Base-by-base conservation (phyloP, 1,284 basidiomycete genomes). In the Moesziomyces antarcticus region DNA sequence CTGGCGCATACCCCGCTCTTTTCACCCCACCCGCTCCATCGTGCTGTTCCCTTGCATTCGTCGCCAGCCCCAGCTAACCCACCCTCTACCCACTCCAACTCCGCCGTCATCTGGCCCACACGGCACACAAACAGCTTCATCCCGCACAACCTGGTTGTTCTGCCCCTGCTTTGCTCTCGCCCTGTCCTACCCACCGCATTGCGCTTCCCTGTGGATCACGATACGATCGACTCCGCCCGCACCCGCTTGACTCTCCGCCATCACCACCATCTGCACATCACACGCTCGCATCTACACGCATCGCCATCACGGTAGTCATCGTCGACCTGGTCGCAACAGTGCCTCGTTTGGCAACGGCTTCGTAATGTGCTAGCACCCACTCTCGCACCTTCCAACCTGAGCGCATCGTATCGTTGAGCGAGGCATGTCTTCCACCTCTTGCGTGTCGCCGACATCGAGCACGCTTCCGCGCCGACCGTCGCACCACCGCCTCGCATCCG, bases 401-500 rank as follows among this genome's bases (percentile, higher is more conserved):
- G 37, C 37, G 3, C n/a, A 4, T 40, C 37, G 37, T 5, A 40
- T 18, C 14, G 37, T 18, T 7, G 37, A 16, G 37, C 37, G 18
- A 40, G 37, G 37, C 37, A 40, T 40, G 37, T 40, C 37, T 40
- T 40, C 37, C 6, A 40, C 37, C 13, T 18, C 37, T 40, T 40
- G 37, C 37, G 37, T 40, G 37, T 40, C 37, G 37, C 37, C 37
- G 18, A 40, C 37, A 40, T 40, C 37, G 37, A 40, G 5, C 4
- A 40, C 37, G 37, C 37, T 18, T 40, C 37, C 37, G 16, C 37
- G 16, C 16, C 37, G 37, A 40, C 37, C 6, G 37, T 16, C 37
- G 37, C 37, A n/a, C 5, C 47, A 47, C 21, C 46, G 9, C 24
- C 48, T 1, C 66, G 35, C 14, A 13, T 56, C 52, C 55, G 56